Evolutionary conservation across 768 basidiomycete genomes (phyloP).

Genomic region (Tephrocybe rancida): DNA sequence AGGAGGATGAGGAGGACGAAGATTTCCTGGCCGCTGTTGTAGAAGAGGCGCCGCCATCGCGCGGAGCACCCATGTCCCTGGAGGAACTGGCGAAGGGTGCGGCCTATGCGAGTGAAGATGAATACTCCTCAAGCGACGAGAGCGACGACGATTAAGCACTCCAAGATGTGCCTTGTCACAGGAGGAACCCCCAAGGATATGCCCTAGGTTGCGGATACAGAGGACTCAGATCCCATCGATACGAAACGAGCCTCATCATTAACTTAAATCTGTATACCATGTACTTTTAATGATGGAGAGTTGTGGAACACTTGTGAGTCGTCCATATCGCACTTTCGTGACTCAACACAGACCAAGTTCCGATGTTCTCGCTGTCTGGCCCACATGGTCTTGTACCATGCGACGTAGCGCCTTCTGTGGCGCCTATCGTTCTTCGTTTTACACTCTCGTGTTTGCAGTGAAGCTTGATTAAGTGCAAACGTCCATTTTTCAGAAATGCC

Average conservation of each 20-base stretch:
- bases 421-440: too few relatives aligned
- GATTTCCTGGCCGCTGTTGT: constrained; percentile 50
- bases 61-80: constrained; percentile 18
- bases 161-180: not conserved
- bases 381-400: too few relatives aligned
- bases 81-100: constrained; percentile 20
- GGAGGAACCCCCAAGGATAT: not conserved
- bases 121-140: constrained; percentile 56
- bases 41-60: constrained; percentile 13
- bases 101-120: constrained; percentile 41
- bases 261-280: not conserved
- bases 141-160: constrained; percentile 49
- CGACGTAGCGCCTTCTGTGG: too few relatives aligned
- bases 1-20: constrained; percentile 55
- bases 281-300: constrained; percentile 1
- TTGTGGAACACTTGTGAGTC: not conserved
- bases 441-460: too few relatives aligned
- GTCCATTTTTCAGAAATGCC: too few relatives aligned
- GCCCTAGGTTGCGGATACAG: not conserved
- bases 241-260: not conserved
- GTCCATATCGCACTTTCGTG: not conserved
- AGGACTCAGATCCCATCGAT: not conserved
- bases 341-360: too few relatives aligned
- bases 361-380: too few relatives aligned
- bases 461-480: too few relatives aligned